These are phyloP conservation scores for Nicotiana obtusifolia DNA, from an alignment of 257 asterid species.

Conservation along the genomic window DNA sequence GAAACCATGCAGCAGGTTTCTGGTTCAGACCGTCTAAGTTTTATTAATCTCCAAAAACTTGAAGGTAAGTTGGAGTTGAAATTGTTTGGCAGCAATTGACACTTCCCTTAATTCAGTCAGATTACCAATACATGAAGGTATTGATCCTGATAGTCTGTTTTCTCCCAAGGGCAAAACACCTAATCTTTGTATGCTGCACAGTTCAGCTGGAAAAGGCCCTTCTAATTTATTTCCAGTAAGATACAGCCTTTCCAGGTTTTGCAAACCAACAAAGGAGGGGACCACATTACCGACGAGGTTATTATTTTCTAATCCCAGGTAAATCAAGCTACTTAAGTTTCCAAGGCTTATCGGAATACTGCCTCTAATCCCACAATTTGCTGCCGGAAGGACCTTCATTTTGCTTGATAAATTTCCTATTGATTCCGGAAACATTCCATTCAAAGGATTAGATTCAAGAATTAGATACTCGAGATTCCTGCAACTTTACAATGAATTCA, in stretches of 20 bases:
- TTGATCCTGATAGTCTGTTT: slow-evolving; percentile 31
- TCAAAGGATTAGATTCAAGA: slow-evolving; percentile 29
- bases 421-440: slow-evolving; percentile 25
- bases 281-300: slow-evolving; percentile 24
- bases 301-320: slow-evolving; percentile 24
- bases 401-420: slow-evolving; percentile 13
- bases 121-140: slow-evolving; percentile 25
- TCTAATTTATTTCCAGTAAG: slow-evolving; percentile 19
- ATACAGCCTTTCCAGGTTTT: slow-evolving; percentile 28
- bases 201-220: slow-evolving; percentile 25
- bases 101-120: slow-evolving; percentile 22
- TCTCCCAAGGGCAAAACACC: slow-evolving; percentile 31
- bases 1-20: slow-evolving; percentile 23
- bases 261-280: slow-evolving; percentile 25
- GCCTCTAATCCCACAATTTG: slow-evolving; percentile 27
- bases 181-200: slow-evolving; percentile 26
- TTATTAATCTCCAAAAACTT: slow-evolving; percentile 30
- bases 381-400: slow-evolving; percentile 27
- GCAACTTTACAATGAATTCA: slow-evolving; percentile 29
- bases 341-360: slow-evolving; percentile 27
- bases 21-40: slow-evolving; percentile 20
- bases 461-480: slow-evolving; percentile 24
- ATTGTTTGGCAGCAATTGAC: slow-evolving; percentile 34
- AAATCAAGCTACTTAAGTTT: slow-evolving; percentile 28
- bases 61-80: slow-evolving; percentile 25